Evolutionary conservation across 208 protist species (phyloP).

Genomic region (Leishmania tarentolae): DNA sequence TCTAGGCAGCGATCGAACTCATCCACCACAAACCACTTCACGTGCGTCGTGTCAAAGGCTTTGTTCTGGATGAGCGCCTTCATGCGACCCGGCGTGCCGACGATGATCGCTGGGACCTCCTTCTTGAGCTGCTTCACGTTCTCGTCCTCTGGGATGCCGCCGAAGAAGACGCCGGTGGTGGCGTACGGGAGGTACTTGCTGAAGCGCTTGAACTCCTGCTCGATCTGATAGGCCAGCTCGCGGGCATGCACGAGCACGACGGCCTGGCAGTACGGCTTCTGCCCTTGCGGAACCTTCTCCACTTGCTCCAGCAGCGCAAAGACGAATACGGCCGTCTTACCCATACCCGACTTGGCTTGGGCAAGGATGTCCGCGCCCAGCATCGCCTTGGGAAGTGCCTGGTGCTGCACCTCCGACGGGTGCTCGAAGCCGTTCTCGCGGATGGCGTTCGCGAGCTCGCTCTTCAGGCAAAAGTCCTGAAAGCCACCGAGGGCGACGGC

Average conservation of each 20-base stretch:
- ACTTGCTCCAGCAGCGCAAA: slow-evolving; percentile 98
- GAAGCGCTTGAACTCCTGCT: slow-evolving; percentile 98
- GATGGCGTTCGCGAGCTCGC: slow-evolving; percentile 98
- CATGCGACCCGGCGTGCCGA: slow-evolving; percentile 98
- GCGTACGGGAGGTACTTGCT: slow-evolving; percentile 95
- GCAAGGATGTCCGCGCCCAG: slow-evolving; percentile 98
- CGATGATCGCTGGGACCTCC: slow-evolving; percentile 96
- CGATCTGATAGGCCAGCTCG: slow-evolving; percentile 99
- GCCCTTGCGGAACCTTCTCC: slow-evolving; percentile 81
- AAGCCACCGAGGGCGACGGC: slow-evolving; percentile 96
- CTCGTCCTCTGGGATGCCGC: slow-evolving; percentile 94
- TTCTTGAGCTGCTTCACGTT: slow-evolving; percentile 89
- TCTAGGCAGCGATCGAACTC: slow-evolving; percentile 99
- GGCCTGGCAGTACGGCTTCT: slow-evolving; percentile 87
- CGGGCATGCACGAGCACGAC: slow-evolving; percentile 97
- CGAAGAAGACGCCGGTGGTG: slow-evolving; percentile 97
- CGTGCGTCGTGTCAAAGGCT: slow-evolving; percentile 91
- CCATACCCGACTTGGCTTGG: slow-evolving; percentile 99
- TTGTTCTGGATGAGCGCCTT: slow-evolving; percentile 92
- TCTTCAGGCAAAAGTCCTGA: slow-evolving; percentile 99
- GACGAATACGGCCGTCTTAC: slow-evolving; percentile 99
- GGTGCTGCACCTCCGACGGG: slow-evolving; percentile 97
- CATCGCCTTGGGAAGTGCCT: slow-evolving; percentile 98
- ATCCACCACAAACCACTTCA: slow-evolving; percentile 99
- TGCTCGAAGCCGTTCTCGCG: slow-evolving; percentile 94